These are phyloP conservation scores for Aspergillus nanangensis DNA, from an alignment of 495 filamentous ascomycete genomes.

Conservation along the genomic window DNA sequence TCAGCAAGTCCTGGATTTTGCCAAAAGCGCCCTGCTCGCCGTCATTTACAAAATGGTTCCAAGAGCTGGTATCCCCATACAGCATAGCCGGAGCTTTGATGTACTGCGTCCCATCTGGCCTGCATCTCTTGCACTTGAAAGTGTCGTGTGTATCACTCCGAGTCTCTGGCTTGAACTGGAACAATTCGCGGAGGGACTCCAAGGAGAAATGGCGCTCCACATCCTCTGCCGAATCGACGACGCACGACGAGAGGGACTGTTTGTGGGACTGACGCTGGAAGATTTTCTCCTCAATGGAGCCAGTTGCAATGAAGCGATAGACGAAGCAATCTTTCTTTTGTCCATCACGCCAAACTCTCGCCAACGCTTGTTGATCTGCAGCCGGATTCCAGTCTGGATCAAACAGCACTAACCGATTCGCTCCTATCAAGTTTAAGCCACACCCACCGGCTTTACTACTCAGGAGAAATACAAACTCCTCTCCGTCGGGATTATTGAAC, in stretches of 20 bases:
- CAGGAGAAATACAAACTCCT: conserved; percentile 93
- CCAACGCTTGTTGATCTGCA: conserved; percentile 94
- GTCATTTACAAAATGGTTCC: conserved; percentile 93
- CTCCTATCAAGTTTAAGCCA: conserved; percentile 94
- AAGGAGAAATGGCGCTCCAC: conserved; percentile 95
- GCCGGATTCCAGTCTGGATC: conserved; percentile 99
- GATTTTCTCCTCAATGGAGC: conserved; percentile 99
- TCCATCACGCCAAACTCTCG: conserved; percentile 96
- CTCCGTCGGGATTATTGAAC: conserved; percentile 92
- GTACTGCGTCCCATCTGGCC: conserved; percentile 76
- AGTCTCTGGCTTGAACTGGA: conserved; percentile 83
- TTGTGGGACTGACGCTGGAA: conserved; percentile 99
- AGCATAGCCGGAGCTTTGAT: conserved; percentile 90
- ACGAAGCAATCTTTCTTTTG: conserved; percentile 99
- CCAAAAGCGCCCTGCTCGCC: conserved; percentile 62
- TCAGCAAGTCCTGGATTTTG: conserved; percentile 83
- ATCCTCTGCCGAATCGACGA: conserved; percentile 96
- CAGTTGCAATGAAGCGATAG: conserved; percentile 96
- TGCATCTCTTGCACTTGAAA: conserved; percentile 97
- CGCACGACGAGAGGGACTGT: conserved; percentile 90
- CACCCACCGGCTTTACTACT: conserved; percentile 95
- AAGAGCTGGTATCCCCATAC: conserved; percentile 97
- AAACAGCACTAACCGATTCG: conserved; percentile 94
- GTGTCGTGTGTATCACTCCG: conserved; percentile 95
- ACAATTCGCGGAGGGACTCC: conserved; percentile 84